These are phyloP conservation scores for Blastosporella zonata DNA, from an alignment of 1,284 basidiomycete species.

Conservation along the genomic window DNA sequence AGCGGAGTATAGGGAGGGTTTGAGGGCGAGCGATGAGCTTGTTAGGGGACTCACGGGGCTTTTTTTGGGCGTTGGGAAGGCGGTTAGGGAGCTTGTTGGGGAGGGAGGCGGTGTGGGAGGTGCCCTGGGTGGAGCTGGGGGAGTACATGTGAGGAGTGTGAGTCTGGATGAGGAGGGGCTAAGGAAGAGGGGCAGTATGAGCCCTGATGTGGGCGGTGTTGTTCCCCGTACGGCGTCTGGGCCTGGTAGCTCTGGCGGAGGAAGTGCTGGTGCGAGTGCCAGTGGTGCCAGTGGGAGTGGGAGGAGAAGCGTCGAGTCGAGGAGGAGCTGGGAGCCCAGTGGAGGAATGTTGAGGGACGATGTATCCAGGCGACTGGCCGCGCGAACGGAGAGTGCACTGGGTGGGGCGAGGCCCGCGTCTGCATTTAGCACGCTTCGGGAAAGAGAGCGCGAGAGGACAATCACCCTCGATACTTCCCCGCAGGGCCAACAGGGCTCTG, in stretches of 20 bases:
- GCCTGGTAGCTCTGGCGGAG: constrained; percentile 16
- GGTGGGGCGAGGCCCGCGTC: constrained; percentile 27
- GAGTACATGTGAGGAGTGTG: constrained; percentile 42
- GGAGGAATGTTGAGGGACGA: constrained; percentile 28
- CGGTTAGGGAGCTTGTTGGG: constrained; percentile 54
- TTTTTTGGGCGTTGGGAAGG: constrained; percentile 65
- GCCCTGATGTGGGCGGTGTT: constrained; percentile 29
- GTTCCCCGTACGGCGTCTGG: constrained; percentile 9
- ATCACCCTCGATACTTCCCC: too few species aligned
- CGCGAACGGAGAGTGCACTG: constrained; percentile 29
- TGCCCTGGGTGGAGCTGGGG: not conserved
- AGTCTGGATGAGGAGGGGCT: constrained; percentile 47
- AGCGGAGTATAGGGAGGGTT: constrained; percentile 64
- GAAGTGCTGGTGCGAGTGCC: constrained; percentile 3
- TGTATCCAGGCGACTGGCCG: constrained; percentile 27
- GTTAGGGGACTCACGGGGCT: constrained; percentile 72
- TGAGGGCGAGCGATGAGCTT: constrained; percentile 72
- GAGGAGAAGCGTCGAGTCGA: constrained; percentile 50
- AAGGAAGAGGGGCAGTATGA: constrained; percentile 28
- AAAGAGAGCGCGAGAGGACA: constrained; percentile 20
- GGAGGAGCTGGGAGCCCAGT: constrained; percentile 55
- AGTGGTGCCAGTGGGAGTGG: constrained; percentile 39
- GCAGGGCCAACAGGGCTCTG: too few species aligned
- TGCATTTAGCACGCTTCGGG: constrained; percentile 23
- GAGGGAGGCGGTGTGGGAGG: constrained; percentile 19